Percentiles rank a stretch among this genome's conserved stretches.
Conservation (phyloP, 2,329 filamentous ascomycete genomes). For the Fusarium continuum region DNA sequence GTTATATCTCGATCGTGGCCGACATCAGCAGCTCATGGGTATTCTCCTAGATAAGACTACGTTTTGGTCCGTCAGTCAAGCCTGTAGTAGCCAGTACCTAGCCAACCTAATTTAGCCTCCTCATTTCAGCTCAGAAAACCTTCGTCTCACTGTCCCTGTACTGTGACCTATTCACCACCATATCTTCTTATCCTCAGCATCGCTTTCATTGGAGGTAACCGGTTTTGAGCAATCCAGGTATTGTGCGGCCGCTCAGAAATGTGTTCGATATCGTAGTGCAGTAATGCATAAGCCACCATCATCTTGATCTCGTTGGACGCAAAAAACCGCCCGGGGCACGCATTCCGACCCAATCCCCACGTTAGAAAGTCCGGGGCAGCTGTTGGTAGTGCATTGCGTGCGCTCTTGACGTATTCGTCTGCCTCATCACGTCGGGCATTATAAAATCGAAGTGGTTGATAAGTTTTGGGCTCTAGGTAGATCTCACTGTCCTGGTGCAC, state of each 20-base stretch:
- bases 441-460: slow-evolving; percentile 1
- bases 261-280: slow-evolving; percentile 1
- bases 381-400: not conserved
- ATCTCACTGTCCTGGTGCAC: slow-evolving; percentile 4
- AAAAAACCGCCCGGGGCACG: slow-evolving; percentile 4
- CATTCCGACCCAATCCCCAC: slow-evolving; percentile 2
- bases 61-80: too few species aligned
- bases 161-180: too few species aligned
- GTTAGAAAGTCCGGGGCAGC: not conserved
- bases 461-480: not conserved
- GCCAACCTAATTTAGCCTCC: too few species aligned
- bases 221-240: slow-evolving; percentile 8
- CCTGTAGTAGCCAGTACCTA: too few species aligned
- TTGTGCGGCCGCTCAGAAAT: not conserved
- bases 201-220: slow-evolving; percentile 7
- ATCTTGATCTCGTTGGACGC: slow-evolving; percentile 6
- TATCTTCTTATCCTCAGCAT: not conserved
- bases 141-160: too few species aligned
- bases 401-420: not conserved
- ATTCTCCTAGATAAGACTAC: too few species aligned
- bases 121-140: too few species aligned
- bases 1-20: too few species aligned
- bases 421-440: not conserved
- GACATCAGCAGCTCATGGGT: too few species aligned
- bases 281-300: not conserved